Conservation (phyloP, 2,329 filamentous ascomycete species). For the Phialophora tarda region DNA sequence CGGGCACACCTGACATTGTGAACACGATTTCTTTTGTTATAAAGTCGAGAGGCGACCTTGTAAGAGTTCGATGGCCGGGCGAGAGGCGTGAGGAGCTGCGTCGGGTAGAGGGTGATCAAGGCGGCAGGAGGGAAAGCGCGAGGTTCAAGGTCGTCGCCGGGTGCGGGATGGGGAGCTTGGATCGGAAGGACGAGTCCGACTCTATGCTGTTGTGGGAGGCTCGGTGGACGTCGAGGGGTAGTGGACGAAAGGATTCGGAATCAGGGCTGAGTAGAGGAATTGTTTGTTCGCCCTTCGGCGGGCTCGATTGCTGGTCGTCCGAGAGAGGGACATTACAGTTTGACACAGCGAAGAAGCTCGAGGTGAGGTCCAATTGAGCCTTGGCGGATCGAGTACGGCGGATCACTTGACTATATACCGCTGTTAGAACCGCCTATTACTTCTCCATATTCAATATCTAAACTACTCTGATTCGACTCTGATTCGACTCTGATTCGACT, state of each 20-base stretch:
- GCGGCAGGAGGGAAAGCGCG: neutral
- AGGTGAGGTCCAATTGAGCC: neutral
- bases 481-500: too few species aligned
- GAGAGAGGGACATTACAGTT: neutral
- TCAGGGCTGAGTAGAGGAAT: neutral
- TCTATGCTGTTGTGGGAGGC: neutral
- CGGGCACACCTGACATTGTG: conserved; percentile 61
- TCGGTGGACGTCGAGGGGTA: neutral
- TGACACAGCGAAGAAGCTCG: neutral
- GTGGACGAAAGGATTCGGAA: neutral
- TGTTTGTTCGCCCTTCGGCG: conserved; percentile 14
- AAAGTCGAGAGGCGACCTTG: neutral
- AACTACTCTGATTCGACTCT: too few species aligned
- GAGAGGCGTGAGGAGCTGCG: neutral
- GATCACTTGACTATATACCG: too few species aligned
- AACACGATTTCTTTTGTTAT: conserved; percentile 19
- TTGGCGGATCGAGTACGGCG: neutral
- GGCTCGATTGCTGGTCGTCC: conserved; percentile 8
- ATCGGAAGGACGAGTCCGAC: neutral
- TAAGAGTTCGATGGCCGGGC: neutral
- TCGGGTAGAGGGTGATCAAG: too few species aligned
- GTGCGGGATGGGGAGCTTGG: neutral
- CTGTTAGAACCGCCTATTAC: too few species aligned
- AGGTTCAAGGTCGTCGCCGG: neutral
- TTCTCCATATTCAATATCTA: too few species aligned